Conservation (phyloP, 805 yeast genomes). For the Clavispora asparagi region DNA sequence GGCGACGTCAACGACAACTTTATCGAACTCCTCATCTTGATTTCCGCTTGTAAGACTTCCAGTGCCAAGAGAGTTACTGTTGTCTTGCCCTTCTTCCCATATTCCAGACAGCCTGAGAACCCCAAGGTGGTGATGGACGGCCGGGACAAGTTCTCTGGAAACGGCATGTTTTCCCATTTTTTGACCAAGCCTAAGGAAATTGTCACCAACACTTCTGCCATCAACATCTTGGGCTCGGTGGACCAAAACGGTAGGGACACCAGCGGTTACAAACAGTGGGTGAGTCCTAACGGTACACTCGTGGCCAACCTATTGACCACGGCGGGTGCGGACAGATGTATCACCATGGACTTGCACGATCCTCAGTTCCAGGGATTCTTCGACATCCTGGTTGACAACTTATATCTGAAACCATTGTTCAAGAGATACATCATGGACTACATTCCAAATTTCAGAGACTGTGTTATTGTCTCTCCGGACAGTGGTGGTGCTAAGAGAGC, state of each 20-base stretch:
- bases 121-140: conserved; percentile 38
- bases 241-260: conserved; percentile 40
- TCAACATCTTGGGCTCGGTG: conserved; percentile 25
- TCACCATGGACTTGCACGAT: conserved; percentile 97
- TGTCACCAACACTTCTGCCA: conserved; percentile 29
- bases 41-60: conserved; percentile 91
- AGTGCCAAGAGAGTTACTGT: conserved; percentile 87
- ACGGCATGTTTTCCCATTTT: conserved; percentile 7
- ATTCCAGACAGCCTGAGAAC: conserved; percentile 92
- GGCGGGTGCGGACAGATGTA: conserved; percentile 94
- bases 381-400: conserved; percentile 91
- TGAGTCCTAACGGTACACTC: conserved; percentile 90
- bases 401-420: conserved; percentile 82
- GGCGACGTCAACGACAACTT: conserved; percentile 86
- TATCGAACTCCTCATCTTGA: conserved; percentile 74
- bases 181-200: conserved; percentile 19
- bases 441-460: conserved; percentile 75
- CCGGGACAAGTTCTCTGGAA: conserved; percentile 7
- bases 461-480: conserved; percentile 94
- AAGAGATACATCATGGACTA: conserved; percentile 76
- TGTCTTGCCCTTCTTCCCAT: conserved; percentile 89
- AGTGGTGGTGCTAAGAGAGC: conserved; percentile 99
- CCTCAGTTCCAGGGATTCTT: conserved; percentile 98
- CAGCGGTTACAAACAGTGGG: conserved; percentile 87
- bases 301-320: conserved; percentile 82